A percentile compares a stretch with the other conserved stretches of the same genome.
phyloP scores from a whole-genome alignment of 2,329 filamentous ascomycete species.

The Orbilia ellipsospora region DNA sequence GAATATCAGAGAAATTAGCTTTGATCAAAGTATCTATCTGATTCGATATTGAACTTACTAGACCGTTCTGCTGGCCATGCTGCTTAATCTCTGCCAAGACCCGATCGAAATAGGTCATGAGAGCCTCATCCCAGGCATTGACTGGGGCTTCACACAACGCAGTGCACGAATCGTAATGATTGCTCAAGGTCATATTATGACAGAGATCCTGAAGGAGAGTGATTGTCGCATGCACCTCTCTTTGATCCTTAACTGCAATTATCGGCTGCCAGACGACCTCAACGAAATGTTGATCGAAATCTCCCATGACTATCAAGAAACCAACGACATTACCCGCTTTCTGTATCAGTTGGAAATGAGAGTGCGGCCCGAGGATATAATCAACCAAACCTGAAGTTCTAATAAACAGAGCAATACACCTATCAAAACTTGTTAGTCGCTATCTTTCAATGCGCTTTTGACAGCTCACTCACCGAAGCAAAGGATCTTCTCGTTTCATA shows the following conservation, averaged over 20 bases:
- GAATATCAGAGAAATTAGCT: slow-evolving; percentile 36
- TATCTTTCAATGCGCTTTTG: background rate
- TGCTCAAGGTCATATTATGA: slow-evolving; percentile 56
- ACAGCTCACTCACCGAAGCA: slow-evolving; percentile 58
- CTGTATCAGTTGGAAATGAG: slow-evolving; percentile 87
- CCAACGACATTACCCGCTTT: slow-evolving; percentile 85
- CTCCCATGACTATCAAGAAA: slow-evolving; percentile 82
- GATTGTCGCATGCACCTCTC: slow-evolving; percentile 83
- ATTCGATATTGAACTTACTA: slow-evolving; percentile 10
- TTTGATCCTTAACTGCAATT: slow-evolving; percentile 81
- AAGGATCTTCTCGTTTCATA: slow-evolving; percentile 61
- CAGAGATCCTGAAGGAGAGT: slow-evolving; percentile 68
- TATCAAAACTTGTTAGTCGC: slow-evolving; percentile 30
- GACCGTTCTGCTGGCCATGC: slow-evolving; percentile 32
- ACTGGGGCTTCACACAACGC: slow-evolving; percentile 40
- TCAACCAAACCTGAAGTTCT: slow-evolving; percentile 77
- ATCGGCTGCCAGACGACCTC: slow-evolving; percentile 87
- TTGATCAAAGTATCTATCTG: slow-evolving; percentile 24
- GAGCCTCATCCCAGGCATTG: slow-evolving; percentile 42
- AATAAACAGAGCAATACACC: slow-evolving; percentile 75
- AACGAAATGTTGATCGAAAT: slow-evolving; percentile 77
- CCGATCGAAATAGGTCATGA: slow-evolving; percentile 47
- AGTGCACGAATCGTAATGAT: slow-evolving; percentile 41
- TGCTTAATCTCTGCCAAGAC: slow-evolving; percentile 50
- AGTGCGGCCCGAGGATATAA: slow-evolving; percentile 89